phyloP scores from a whole-genome alignment of 305 asterid species.

The Withania somnifera region DNA sequence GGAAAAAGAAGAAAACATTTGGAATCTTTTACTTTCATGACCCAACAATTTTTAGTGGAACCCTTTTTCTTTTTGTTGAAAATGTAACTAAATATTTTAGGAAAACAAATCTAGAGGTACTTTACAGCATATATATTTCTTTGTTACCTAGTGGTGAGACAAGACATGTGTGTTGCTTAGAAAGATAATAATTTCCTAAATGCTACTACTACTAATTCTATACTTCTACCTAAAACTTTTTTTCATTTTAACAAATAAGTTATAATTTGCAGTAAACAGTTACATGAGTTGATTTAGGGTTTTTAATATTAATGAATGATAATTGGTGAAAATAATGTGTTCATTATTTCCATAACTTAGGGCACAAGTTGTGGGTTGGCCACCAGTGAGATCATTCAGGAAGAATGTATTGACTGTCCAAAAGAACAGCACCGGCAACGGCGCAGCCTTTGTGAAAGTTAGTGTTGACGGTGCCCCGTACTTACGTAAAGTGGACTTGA shows the following conservation, averaged over 20 bases:
- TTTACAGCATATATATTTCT: not conserved
- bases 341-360: not conserved
- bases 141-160: not conserved
- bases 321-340: not conserved
- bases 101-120: not conserved
- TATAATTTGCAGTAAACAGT: not conserved
- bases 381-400: constrained; percentile 14
- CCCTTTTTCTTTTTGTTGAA: not conserved
- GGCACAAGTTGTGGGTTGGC: constrained; percentile 16
- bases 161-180: not conserved
- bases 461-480: constrained; percentile 10
- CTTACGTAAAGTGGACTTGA: constrained; percentile 11
- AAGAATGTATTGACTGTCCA: constrained; percentile 3
- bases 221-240: not conserved
- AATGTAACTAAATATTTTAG: not conserved
- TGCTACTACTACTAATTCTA: not conserved
- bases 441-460: constrained; percentile 9
- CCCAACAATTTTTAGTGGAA: not conserved
- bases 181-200: not conserved
- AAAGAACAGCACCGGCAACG: not conserved
- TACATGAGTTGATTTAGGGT: not conserved
- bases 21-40: constrained; percentile 8
- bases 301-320: not conserved
- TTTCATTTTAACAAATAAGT: no score
- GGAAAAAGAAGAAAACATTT: constrained; percentile 1